Conservation (phyloP, 2,329 filamentous ascomycete species). For the Scortechinia acanthostroma region DNA sequence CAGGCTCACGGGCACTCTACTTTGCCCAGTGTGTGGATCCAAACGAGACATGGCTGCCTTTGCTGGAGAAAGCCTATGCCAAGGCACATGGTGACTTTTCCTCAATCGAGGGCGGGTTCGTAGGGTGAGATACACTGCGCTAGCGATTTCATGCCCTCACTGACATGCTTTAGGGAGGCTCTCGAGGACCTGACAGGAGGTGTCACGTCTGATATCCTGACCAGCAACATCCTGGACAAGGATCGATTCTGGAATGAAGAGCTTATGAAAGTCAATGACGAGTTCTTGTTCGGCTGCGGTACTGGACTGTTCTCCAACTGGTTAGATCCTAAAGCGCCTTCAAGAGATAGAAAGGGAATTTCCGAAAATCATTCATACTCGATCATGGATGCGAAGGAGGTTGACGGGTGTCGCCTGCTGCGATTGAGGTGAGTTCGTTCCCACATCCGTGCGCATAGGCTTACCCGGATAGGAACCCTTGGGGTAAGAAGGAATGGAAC, state of each 20-base stretch:
- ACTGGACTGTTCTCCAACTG: slow-evolving; percentile 34
- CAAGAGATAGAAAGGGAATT: slow-evolving; percentile 30
- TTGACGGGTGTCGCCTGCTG: slow-evolving; percentile 11
- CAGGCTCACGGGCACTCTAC: slow-evolving; percentile 67
- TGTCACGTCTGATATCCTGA: slow-evolving; percentile 59
- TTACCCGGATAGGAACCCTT: slow-evolving; percentile 42
- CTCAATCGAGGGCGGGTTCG: slow-evolving; percentile 66
- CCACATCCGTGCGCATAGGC: slow-evolving; percentile 8
- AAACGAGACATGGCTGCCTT: slow-evolving; percentile 74
- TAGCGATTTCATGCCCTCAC: background rate
- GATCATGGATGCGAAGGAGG: slow-evolving; percentile 41
- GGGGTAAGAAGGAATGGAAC: slow-evolving; percentile 56
- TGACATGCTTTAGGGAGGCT: slow-evolving; percentile 39
- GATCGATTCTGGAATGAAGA: slow-evolving; percentile 75
- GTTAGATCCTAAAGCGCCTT: slow-evolving; percentile 21
- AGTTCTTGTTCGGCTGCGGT: slow-evolving; percentile 48
- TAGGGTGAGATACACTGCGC: background rate
- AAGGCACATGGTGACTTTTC: slow-evolving; percentile 76
- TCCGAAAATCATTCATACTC: slow-evolving; percentile 44
- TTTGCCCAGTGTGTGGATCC: slow-evolving; percentile 70
- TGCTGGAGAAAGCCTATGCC: slow-evolving; percentile 75
- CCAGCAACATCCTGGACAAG: slow-evolving; percentile 66
- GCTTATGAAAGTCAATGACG: slow-evolving; percentile 69
- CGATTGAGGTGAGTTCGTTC: slow-evolving; percentile 14
- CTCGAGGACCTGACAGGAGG: slow-evolving; percentile 57